Conservation (phyloP, 148 eudicot genomes). For the Linanthus parryae region DNA sequence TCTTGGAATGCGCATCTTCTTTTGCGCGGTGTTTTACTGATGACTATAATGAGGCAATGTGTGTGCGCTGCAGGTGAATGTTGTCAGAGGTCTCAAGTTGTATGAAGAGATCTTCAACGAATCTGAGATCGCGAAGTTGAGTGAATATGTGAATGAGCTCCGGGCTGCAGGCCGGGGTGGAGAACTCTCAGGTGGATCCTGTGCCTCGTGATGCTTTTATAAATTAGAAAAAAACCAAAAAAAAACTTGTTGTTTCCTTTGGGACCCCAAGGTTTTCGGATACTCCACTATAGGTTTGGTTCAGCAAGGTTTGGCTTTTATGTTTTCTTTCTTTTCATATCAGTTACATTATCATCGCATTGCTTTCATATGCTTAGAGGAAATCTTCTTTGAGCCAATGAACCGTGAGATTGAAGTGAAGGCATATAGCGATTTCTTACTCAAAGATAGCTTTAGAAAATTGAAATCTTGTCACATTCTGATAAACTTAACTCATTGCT, state of each 20-base stretch:
- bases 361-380: no score
- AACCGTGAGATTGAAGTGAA: not conserved
- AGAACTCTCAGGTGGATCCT: conserved; percentile 74
- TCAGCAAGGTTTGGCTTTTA: conserved; percentile 45
- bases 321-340: conserved; percentile 9
- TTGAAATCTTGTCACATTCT: no score
- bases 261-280: conserved; percentile 36
- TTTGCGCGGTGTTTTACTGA: no score
- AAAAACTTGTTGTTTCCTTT: not conserved
- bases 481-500: no score
- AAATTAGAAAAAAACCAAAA: no score
- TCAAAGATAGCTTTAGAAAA: no score
- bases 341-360: not conserved
- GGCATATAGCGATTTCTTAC: no score
- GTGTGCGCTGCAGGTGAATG: conserved; percentile 99
- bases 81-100: conserved; percentile 84
- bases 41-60: no score
- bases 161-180: conserved; percentile 85
- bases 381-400: no score
- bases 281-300: conserved; percentile 31
- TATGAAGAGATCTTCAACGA: conserved; percentile 70
- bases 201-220: conserved; percentile 52
- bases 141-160: conserved; percentile 56
- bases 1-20: no score
- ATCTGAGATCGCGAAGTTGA: conserved; percentile 56